Evolutionary conservation across 805 yeast genomes (phyloP).

Genomic region (Pichia gijzeniarum): DNA sequence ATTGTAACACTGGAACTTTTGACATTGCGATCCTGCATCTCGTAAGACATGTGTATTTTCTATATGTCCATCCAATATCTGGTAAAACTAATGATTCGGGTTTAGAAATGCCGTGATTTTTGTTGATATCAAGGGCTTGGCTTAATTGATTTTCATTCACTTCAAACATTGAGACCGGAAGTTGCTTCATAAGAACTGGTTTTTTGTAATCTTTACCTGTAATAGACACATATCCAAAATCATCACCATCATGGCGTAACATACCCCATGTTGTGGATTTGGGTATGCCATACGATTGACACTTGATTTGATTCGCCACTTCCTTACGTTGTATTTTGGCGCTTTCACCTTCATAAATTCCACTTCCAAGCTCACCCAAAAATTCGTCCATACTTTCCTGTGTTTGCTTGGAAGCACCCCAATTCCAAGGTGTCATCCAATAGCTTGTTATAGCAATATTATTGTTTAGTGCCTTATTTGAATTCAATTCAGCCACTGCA

Average conservation of each 20-base stretch:
- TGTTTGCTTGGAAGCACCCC: constrained; percentile 1
- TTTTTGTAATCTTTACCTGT: constrained; percentile 26
- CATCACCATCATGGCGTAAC: constrained; percentile 8
- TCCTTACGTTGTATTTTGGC: constrained; percentile 21
- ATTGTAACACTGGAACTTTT: constrained; percentile 10
- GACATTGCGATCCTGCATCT: constrained; percentile 22
- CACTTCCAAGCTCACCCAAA: neutral
- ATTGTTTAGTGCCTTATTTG: neutral
- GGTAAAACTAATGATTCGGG: constrained; percentile 24
- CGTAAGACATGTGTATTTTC: constrained; percentile 24
- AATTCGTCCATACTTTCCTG: neutral
- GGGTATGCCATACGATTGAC: constrained; percentile 16
- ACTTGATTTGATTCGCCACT: constrained; percentile 21
- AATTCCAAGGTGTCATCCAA: constrained; percentile 14
- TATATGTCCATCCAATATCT: constrained; percentile 20
- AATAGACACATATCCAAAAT: constrained; percentile 24
- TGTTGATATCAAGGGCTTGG: neutral
- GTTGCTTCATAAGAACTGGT: constrained; percentile 21
- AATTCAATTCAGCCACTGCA: neutral
- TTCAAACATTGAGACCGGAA: constrained; percentile 29
- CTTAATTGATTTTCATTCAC: constrained; percentile 18
- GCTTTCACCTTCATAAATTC: constrained; percentile 12
- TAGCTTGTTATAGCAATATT: neutral
- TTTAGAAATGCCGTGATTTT: neutral
- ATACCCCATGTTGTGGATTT: constrained; percentile 29